Conservation (phyloP, 768 basidiomycete genomes). For the Suillus cothurnatus region DNA sequence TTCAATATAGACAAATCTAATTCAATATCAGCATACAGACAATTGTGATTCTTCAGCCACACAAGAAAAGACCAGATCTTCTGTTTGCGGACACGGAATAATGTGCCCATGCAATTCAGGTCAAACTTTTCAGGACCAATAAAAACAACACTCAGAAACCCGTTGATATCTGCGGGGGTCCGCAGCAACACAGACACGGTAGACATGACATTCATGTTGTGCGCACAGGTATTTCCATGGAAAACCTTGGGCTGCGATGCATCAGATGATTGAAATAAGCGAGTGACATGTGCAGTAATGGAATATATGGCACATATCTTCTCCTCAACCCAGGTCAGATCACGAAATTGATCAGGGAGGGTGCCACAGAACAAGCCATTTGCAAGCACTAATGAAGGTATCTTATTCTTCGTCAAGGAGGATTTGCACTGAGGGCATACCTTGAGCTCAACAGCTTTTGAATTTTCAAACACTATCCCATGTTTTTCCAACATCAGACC, state of each 20-base stretch:
- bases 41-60: too few relatives aligned
- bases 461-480: background rate
- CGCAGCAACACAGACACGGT: slow-evolving; percentile 29
- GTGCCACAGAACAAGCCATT: slow-evolving; percentile 3
- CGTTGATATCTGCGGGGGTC: slow-evolving; percentile 29
- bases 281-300: slow-evolving; percentile 29
- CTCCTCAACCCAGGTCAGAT: slow-evolving; percentile 33
- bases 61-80: too few relatives aligned
- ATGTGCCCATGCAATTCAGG: too few relatives aligned
- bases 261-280: slow-evolving; percentile 29
- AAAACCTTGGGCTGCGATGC: slow-evolving; percentile 25
- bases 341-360: background rate
- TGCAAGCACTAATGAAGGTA: too few relatives aligned
- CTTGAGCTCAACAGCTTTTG: background rate
- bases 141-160: slow-evolving; percentile 20
- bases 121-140: too few relatives aligned
- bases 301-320: slow-evolving; percentile 31
- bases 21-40: too few relatives aligned
- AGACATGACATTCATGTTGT: slow-evolving; percentile 34
- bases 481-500: background rate
- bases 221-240: slow-evolving; percentile 38
- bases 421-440: background rate
- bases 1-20: too few relatives aligned
- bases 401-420: too few relatives aligned
- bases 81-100: too few relatives aligned